These are phyloP conservation scores for Calonectria pseudoreteaudii DNA, from an alignment of 2,329 filamentous ascomycete species.

Conservation along the genomic window DNA sequence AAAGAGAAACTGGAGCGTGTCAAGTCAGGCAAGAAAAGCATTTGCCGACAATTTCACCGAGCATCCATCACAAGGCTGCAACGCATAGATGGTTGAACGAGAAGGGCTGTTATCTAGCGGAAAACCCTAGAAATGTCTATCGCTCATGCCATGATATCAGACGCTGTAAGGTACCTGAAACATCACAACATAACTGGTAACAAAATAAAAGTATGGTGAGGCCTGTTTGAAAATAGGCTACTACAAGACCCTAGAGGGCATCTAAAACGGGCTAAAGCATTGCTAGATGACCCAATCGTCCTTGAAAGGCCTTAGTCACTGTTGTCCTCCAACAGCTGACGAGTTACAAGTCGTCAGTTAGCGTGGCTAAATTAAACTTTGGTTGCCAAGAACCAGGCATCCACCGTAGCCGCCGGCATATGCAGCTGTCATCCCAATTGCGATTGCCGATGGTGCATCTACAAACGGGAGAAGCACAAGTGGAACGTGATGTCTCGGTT, in stretches of 20 bases:
- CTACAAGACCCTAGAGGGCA: neutral
- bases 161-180: too few relatives aligned
- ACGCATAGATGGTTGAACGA: too few relatives aligned
- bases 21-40: too few relatives aligned
- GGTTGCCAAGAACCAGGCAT: neutral
- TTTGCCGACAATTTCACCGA: too few relatives aligned
- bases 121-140: too few relatives aligned
- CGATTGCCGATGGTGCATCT: neutral
- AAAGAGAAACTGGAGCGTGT: too few relatives aligned
- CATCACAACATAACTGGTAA: too few relatives aligned
- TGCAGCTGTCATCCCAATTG: neutral
- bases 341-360: neutral
- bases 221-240: too few relatives aligned
- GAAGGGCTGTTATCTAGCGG: too few relatives aligned
- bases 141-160: too few relatives aligned
- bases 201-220: too few relatives aligned
- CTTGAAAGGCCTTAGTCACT: neutral
- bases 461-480: neutral
- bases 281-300: neutral
- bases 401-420: neutral
- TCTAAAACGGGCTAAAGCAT: neutral
- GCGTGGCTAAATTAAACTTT: neutral
- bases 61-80: too few relatives aligned
- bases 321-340: neutral
- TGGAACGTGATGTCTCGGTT: neutral